These are phyloP conservation scores for Colletotrichum sp. DNA, from an alignment of 2,329 filamentous ascomycete species.

Conservation along the genomic window DNA sequence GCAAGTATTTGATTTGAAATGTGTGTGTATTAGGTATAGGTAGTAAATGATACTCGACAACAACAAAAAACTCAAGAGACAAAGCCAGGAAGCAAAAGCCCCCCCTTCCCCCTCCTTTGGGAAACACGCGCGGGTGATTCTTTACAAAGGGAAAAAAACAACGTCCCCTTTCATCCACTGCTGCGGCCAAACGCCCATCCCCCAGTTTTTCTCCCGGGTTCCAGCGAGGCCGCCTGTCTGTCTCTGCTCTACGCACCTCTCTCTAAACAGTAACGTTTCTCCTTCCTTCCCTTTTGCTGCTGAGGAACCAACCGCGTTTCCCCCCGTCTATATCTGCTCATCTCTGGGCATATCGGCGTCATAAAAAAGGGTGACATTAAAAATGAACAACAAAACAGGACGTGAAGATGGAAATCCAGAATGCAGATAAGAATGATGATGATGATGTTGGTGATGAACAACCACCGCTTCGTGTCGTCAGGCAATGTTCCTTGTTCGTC, in stretches of 20 bases:
- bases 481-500: not conserved
- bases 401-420: not conserved
- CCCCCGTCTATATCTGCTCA: not conserved
- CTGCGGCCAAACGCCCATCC: not conserved
- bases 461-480: not conserved
- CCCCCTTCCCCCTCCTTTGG: not conserved
- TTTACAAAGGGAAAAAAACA: conserved; percentile 6
- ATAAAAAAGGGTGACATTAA: not conserved
- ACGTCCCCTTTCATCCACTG: conserved; percentile 9
- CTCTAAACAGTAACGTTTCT: not conserved
- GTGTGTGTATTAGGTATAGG: not conserved
- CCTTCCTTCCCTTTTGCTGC: not conserved
- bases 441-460: not conserved
- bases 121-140: not conserved
- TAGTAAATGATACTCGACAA: not conserved
- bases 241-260: not conserved
- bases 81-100: not conserved
- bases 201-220: conserved; percentile 18
- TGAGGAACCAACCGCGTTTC: not conserved
- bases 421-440: not conserved
- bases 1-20: not conserved
- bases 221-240: not conserved
- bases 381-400: not conserved
- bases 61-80: not conserved
- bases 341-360: not conserved